Evolutionary conservation across 1,284 basidiomycete species (phyloP).

Genomic region (Phaffia rhodozyma): DNA sequence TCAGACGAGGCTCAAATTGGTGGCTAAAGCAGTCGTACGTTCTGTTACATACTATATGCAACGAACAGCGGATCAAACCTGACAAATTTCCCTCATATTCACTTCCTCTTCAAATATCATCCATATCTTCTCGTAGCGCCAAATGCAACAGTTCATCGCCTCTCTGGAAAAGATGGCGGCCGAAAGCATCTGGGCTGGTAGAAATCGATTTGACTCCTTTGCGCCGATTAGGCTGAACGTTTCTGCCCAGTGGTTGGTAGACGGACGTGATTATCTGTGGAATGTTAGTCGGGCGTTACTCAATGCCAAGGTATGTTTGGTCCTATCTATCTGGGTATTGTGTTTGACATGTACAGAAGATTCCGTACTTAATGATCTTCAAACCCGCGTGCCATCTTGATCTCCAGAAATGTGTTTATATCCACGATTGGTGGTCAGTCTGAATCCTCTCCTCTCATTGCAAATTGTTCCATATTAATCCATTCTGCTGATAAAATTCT

Average conservation of each 20-base stretch:
- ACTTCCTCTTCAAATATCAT: conserved; percentile 4
- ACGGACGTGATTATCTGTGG: conserved; percentile 98
- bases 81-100: background rate
- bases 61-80: background rate
- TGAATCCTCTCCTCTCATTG: background rate
- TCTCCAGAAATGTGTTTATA: conserved; percentile 48
- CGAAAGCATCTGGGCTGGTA: conserved; percentile 64
- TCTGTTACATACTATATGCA: background rate
- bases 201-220: conserved; percentile 79
- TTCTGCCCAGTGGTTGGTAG: conserved; percentile 96
- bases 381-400: background rate
- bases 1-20: conserved; percentile 76
- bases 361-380: background rate
- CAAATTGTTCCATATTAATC: background rate
- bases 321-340: conserved; percentile 23
- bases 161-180: conserved; percentile 73
- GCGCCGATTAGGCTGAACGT: conserved; percentile 88
- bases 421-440: conserved; percentile 80
- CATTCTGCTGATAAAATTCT: background rate
- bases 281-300: conserved; percentile 87
- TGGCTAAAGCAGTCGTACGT: conserved; percentile 71
- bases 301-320: conserved; percentile 61
- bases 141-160: conserved; percentile 96
- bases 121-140: conserved; percentile 44
- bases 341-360: too few relatives aligned